Percentiles rank a stretch among this genome's conserved stretches.
phyloP scores from a whole-genome alignment of 306 rosid species.

The Sesbania bispinosa region DNA sequence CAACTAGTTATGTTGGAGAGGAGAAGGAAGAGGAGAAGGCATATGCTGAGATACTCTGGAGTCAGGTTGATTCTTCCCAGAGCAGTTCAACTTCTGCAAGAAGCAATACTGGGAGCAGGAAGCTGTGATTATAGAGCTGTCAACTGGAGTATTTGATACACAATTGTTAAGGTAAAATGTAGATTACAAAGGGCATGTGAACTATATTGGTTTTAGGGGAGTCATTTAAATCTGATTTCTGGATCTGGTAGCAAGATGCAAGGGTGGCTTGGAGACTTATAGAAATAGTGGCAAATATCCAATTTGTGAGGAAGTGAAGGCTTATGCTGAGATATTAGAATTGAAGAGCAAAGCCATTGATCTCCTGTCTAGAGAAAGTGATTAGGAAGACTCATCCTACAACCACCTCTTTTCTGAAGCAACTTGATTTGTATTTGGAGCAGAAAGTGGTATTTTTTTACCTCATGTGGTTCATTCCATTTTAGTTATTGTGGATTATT shows the following conservation, averaged over 20 bases:
- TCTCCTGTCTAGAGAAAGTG: slow-evolving; percentile 6
- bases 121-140: not conserved
- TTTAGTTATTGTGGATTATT: not conserved
- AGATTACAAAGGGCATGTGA: not conserved
- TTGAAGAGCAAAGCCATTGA: not conserved
- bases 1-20: slow-evolving; percentile 36
- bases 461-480: not conserved
- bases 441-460: not conserved
- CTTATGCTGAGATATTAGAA: slow-evolving; percentile 3
- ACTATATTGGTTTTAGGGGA: not conserved
- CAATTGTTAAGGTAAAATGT: not conserved
- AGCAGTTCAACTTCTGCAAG: slow-evolving; percentile 29
- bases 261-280: not conserved
- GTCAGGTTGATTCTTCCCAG: slow-evolving; percentile 57
- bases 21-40: slow-evolving; percentile 83
- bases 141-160: not conserved
- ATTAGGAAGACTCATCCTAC: not conserved
- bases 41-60: slow-evolving; percentile 72
- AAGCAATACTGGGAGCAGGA: slow-evolving; percentile 22
- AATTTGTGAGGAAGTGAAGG: not conserved
- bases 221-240: not conserved
- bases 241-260: not conserved
- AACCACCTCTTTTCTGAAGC: not conserved
- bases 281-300: not conserved
- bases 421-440: slow-evolving; percentile 5